Conservation (phyloP, 1,284 basidiomycete species). For the Cerioporus squamosus region DNA sequence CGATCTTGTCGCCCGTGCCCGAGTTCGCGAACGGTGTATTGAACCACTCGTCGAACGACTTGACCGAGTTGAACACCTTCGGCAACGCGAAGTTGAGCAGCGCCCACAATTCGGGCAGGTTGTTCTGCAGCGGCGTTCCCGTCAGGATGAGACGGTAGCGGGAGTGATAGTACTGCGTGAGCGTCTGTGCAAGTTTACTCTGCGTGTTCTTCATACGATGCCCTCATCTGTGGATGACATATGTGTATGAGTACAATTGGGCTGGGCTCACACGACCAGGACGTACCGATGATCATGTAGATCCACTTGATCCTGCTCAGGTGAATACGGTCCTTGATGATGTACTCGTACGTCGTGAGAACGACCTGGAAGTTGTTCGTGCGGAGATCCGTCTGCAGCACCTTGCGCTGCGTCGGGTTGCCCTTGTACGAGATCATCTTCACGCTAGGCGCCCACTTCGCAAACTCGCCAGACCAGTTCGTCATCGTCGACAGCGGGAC, state of each 20-base stretch:
- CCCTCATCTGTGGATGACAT: constrained; percentile 77
- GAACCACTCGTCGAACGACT: constrained; percentile 99
- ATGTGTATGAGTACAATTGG: background rate
- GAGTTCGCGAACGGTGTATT: constrained; percentile 99
- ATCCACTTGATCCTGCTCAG: constrained; percentile 96
- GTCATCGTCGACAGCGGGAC: constrained; percentile 98
- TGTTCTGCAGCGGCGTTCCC: constrained; percentile 98
- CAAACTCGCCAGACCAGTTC: constrained; percentile 98
- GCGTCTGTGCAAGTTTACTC: constrained; percentile 91
- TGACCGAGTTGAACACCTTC: constrained; percentile 99
- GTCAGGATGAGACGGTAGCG: constrained; percentile 96
- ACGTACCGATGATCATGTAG: constrained; percentile 94
- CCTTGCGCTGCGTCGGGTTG: constrained; percentile 81
- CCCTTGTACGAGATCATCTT: constrained; percentile 93
- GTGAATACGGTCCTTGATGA: constrained; percentile 95
- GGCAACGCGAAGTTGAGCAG: constrained; percentile 98
- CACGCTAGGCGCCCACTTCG: constrained; percentile 94
- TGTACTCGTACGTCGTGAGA: constrained; percentile 98
- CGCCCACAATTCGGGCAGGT: constrained; percentile 97
- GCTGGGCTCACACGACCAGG: background rate
- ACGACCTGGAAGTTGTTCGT: constrained; percentile 92
- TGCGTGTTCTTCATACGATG: constrained; percentile 99
- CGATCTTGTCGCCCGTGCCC: constrained; percentile 95
- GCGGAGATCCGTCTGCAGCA: constrained; percentile 76
- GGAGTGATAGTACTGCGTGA: constrained; percentile 93